Evolutionary conservation across 2,329 filamentous ascomycete genomes (phyloP).

Genomic region (Fusarium sp.): DNA sequence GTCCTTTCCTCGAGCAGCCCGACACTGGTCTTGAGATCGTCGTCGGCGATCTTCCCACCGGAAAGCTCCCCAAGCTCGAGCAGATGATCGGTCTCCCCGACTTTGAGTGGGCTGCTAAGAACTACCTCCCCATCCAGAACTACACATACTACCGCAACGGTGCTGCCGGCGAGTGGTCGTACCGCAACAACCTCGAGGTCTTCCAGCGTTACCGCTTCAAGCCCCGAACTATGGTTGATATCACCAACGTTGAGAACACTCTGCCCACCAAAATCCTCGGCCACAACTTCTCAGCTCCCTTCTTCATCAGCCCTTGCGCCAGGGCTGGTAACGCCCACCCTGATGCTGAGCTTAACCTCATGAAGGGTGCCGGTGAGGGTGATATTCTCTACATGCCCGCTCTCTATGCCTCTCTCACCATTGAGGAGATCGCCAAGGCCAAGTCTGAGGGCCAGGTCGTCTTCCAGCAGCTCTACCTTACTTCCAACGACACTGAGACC

Average conservation of each 20-base stretch:
- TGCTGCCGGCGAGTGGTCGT: slow-evolving; percentile 64
- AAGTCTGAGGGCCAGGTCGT: slow-evolving; percentile 50
- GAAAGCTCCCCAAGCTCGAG: slow-evolving; percentile 54
- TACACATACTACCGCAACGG: slow-evolving; percentile 69
- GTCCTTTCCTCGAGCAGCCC: slow-evolving; percentile 56
- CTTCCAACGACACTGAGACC: slow-evolving; percentile 48
- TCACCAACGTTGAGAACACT: slow-evolving; percentile 54
- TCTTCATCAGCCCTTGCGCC: slow-evolving; percentile 64
- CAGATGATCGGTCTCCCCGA: slow-evolving; percentile 61
- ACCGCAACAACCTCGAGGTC: slow-evolving; percentile 66
- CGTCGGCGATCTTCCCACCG: slow-evolving; percentile 48
- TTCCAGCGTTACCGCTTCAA: slow-evolving; percentile 60
- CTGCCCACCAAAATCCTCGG: slow-evolving; percentile 60
- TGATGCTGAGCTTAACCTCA: slow-evolving; percentile 60
- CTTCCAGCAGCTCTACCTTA: slow-evolving; percentile 50
- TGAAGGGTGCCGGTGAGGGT: slow-evolving; percentile 58
- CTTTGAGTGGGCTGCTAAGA: slow-evolving; percentile 63
- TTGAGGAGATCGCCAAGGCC: slow-evolving; percentile 51
- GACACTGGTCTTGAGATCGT: slow-evolving; percentile 57
- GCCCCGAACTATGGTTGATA: slow-evolving; percentile 61
- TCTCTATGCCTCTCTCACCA: slow-evolving; percentile 46
- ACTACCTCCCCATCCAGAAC: slow-evolving; percentile 56
- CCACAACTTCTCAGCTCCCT: slow-evolving; percentile 63
- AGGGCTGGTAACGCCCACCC: slow-evolving; percentile 56
- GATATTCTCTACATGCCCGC: slow-evolving; percentile 62